phyloP scores from a whole-genome alignment of 2,329 filamentous ascomycete genomes.

The Microdochium paspali region DNA sequence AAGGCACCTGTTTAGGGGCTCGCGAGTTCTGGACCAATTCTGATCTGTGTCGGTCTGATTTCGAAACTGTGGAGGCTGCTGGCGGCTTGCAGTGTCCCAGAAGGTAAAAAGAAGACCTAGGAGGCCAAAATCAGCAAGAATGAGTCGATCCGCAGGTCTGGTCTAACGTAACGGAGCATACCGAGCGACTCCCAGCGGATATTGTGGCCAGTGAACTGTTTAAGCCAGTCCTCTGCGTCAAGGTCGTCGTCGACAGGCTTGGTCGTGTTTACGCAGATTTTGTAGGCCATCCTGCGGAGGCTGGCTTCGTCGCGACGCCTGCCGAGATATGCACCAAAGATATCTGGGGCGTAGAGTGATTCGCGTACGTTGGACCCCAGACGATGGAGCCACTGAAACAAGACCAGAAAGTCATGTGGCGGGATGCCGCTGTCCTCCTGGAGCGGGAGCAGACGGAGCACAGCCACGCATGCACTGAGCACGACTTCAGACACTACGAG shows the following conservation, averaged over 20 bases:
- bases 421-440: constrained; percentile 1
- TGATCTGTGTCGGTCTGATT: constrained; percentile 10
- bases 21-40: constrained; percentile 9
- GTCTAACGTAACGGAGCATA: constrained; percentile 10
- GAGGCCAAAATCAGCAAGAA: too few species aligned
- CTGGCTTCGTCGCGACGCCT: constrained; percentile 11
- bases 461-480: too few species aligned
- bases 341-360: too few species aligned
- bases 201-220: constrained; percentile 25
- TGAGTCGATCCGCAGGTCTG: too few species aligned
- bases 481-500: too few species aligned
- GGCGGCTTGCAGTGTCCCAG: too few species aligned
- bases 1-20: too few species aligned
- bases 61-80: constrained; percentile 10
- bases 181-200: constrained; percentile 35
- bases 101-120: constrained; percentile 10
- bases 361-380: too few species aligned
- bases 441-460: too few species aligned
- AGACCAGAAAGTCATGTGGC: background rate
- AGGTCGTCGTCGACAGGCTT: constrained; percentile 22
- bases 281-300: constrained; percentile 22
- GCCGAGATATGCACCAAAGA: too few species aligned
- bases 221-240: constrained; percentile 25
- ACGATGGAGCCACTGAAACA: too few species aligned
- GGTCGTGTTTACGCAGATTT: constrained; percentile 13